These are phyloP conservation scores for Blastomyces parvus DNA, from an alignment of 2,329 filamentous ascomycete species.

Conservation along the genomic window DNA sequence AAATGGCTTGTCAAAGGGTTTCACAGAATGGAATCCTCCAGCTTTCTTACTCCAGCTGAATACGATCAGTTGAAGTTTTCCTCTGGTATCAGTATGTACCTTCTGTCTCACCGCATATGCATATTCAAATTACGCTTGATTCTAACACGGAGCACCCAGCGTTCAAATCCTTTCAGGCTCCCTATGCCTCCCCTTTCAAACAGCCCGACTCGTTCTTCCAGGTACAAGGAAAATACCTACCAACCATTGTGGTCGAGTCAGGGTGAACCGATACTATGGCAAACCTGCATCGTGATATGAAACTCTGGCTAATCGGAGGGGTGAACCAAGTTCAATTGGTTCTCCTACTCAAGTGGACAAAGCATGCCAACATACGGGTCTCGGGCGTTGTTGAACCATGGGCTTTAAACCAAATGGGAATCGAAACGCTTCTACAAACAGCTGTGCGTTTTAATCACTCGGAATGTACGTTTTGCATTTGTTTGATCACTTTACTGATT, in stretches of 20 bases:
- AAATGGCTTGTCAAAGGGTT: not conserved
- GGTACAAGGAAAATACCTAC: conserved; percentile 1
- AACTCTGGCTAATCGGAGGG: conserved; percentile 7
- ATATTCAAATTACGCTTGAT: not conserved
- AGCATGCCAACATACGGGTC: not conserved
- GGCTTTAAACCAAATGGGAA: conserved; percentile 3
- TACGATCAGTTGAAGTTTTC: not conserved
- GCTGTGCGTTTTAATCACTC: conserved; percentile 5
- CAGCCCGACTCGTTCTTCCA: not conserved
- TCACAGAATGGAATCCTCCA: not conserved
- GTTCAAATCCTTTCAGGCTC: not conserved
- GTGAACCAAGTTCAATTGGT: conserved; percentile 4
- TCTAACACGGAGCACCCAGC: not conserved
- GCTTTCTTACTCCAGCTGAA: not conserved
- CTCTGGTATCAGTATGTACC: not conserved
- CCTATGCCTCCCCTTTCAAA: not conserved
- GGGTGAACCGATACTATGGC: conserved; percentile 3
- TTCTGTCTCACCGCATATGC: not conserved
- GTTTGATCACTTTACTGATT: conserved; percentile 4
- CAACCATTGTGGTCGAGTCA: conserved; percentile 4
- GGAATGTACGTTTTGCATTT: conserved; percentile 1
- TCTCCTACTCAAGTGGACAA: conserved; percentile 3
- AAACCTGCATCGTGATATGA: conserved; percentile 2
- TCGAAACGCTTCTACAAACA: conserved; percentile 4
- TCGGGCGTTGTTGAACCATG: conserved; percentile 6